These are phyloP conservation scores for Phoma sp. DNA, from an alignment of 2,329 filamentous ascomycete species.

Conservation along the genomic window DNA sequence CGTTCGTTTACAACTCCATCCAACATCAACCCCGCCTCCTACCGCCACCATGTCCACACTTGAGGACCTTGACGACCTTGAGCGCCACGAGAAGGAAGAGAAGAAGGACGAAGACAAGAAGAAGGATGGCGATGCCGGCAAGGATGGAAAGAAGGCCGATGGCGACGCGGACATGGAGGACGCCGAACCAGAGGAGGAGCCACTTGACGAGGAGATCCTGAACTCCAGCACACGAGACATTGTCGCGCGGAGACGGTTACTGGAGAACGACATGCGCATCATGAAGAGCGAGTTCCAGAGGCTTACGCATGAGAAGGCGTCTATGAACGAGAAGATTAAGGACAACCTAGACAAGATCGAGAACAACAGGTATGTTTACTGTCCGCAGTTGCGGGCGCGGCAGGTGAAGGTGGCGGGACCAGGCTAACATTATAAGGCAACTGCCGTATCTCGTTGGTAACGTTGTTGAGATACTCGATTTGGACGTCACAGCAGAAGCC, in stretches of 20 bases:
- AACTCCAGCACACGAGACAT: constrained; percentile 94
- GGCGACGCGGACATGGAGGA: constrained; percentile 93
- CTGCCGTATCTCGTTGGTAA: constrained; percentile 98
- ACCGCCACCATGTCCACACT: constrained; percentile 77
- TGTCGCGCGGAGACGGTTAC: constrained; percentile 82
- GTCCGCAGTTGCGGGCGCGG: neutral
- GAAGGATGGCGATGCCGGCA: constrained; percentile 60
- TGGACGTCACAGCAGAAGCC: constrained; percentile 94
- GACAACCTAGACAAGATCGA: constrained; percentile 99
- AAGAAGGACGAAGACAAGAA: constrained; percentile 64
- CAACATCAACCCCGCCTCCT: constrained; percentile 16
- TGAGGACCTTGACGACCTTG: constrained; percentile 89
- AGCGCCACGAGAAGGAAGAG: constrained; percentile 77
- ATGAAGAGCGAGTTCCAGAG: constrained; percentile 98
- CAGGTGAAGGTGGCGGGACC: neutral
- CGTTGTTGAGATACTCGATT: constrained; percentile 94
- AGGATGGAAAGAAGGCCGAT: constrained; percentile 64
- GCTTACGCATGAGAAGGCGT: constrained; percentile 90
- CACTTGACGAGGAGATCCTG: constrained; percentile 92
- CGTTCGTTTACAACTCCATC: neutral
- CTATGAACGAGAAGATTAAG: constrained; percentile 99
- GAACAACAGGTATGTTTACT: constrained; percentile 80
- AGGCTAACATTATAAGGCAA: constrained; percentile 66
- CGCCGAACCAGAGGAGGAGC: constrained; percentile 69
- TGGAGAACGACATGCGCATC: constrained; percentile 97